Evolutionary conservation across 2,329 filamentous ascomycete genomes (phyloP), one percentile per base, ranked within the genome.

Genomic region (Pseudogymnoascus sp.): DNA sequence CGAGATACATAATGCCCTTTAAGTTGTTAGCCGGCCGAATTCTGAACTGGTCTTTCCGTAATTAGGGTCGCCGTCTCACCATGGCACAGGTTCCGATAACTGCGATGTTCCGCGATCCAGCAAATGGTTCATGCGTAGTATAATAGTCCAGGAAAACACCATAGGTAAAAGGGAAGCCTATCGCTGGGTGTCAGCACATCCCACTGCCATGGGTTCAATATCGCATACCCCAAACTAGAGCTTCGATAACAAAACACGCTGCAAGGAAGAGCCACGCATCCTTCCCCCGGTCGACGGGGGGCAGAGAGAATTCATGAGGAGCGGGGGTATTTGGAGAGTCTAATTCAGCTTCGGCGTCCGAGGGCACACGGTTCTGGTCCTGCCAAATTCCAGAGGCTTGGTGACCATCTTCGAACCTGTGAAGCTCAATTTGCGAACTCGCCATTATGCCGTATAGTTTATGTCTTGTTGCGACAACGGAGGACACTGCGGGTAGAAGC

Each of bases 101-200:
- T 30, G 85, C 79, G 58, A 88, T 83, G 43, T 78, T 75, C 28
- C 77, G 75, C 7, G 70, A 77, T 2, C 78, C 78, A 3, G 74
- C 72, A 61, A 89, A 89, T 1, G 82, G 80, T 4, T 77, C 77
- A 62, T 85, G 78, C 1, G 76, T 79, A 35, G 77, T 80, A 70
- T 90, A 90, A 71, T 88, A 87, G 59, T 86, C 79, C 66, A 89
- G 85, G 67, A 90, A 89, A 22, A 90, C 79, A 43, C 87, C 87
- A 69, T 86, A 90, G 0, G 84, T 79, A 61, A 85, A 85, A 0
- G 85, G 82, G 61, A 89, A 88, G 2, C 86, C 85, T 88, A 39
- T 32, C 35, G 8, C 8, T 60, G 6, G 59, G 34, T 9, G 38
- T 54, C 6, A 18, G 47, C 35, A 59, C 9, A 30, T 20, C 20